Conservation (phyloP, 179 eudicot genomes). For the Beta lomatogona region DNA sequence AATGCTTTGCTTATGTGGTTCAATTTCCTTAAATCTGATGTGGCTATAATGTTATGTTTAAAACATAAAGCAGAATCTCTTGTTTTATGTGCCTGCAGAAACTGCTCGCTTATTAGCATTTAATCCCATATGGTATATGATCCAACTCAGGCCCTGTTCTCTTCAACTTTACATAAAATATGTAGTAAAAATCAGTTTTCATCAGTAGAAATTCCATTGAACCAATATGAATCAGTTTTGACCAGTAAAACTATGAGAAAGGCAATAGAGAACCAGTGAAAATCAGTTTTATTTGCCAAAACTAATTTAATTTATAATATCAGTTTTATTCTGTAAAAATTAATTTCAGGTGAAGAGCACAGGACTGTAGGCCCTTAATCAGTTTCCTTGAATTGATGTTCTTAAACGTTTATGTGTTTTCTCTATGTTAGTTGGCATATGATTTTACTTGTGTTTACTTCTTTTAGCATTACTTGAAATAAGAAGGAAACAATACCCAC, state of each 20-base stretch:
- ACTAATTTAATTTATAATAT: too few species aligned
- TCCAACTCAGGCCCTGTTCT: not conserved
- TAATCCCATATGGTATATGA: not conserved
- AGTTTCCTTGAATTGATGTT: not conserved
- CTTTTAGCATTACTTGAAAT: not conserved
- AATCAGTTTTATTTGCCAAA: too few species aligned
- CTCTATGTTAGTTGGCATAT: not conserved
- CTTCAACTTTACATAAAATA: too few species aligned
- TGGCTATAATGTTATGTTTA: not conserved
- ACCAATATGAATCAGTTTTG: too few species aligned
- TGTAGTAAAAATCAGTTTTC: too few species aligned
- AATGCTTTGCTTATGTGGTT: constrained; percentile 3
- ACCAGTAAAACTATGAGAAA: too few species aligned
- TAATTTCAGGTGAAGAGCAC: not conserved
- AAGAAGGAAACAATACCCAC: not conserved
- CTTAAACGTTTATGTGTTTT: not conserved
- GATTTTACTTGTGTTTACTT: not conserved
- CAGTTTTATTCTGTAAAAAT: too few species aligned
- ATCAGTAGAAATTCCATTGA: too few species aligned
- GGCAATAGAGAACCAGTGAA: too few species aligned
- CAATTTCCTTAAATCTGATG: not conserved
- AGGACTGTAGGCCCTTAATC: not conserved
- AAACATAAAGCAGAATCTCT: not conserved
- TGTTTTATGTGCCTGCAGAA: not conserved
- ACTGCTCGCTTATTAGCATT: not conserved